A percentile compares a stretch with the other conserved stretches of the same genome.
Evolutionary conservation across 352 stramenopile genomes (phyloP).

Genomic region (Saprolegnia diclina): DNA sequence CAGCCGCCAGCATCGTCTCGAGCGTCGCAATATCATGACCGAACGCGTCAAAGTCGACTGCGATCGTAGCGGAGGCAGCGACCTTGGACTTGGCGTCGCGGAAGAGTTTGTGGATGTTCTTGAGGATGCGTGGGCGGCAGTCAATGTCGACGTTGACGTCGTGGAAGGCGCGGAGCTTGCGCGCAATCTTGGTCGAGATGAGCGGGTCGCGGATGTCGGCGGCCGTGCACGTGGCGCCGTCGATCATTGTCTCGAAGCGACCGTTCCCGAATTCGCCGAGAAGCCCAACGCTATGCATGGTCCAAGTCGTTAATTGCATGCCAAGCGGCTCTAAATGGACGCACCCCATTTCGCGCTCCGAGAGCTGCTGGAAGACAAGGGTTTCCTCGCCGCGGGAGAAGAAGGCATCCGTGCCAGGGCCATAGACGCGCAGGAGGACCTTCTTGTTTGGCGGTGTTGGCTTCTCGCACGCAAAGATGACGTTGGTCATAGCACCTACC

Average conservation of each 20-base stretch:
- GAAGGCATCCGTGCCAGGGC: constrained; percentile 74
- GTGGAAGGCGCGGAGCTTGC: constrained; percentile 68
- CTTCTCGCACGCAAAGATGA: constrained; percentile 80
- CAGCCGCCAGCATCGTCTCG: constrained; percentile 42
- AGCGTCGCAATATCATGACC: constrained; percentile 47
- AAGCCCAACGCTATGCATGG: constrained; percentile 42
- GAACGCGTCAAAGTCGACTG: constrained; percentile 49
- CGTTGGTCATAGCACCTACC: constrained; percentile 75
- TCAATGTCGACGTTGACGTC: constrained; percentile 36
- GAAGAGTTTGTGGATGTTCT: constrained; percentile 17
- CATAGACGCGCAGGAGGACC: constrained; percentile 76
- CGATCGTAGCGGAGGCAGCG: constrained; percentile 36
- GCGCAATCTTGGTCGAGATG: constrained; percentile 46
- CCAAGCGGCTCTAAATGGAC: not conserved
- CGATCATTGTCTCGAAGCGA: constrained; percentile 65
- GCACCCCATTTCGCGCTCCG: constrained; percentile 47
- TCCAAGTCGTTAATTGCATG: not conserved
- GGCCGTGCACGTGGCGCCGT: constrained; percentile 56
- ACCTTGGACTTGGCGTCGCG: constrained; percentile 40
- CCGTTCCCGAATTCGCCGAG: constrained; percentile 77
- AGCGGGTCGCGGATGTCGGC: constrained; percentile 63
- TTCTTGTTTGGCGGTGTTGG: constrained; percentile 49
- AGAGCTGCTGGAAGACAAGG: constrained; percentile 66
- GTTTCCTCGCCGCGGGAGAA: constrained; percentile 76
- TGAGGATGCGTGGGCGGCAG: constrained; percentile 6